Evolutionary conservation across 2,329 filamentous ascomycete species (phyloP).

Genomic region (Trichoderma pleuroti): DNA sequence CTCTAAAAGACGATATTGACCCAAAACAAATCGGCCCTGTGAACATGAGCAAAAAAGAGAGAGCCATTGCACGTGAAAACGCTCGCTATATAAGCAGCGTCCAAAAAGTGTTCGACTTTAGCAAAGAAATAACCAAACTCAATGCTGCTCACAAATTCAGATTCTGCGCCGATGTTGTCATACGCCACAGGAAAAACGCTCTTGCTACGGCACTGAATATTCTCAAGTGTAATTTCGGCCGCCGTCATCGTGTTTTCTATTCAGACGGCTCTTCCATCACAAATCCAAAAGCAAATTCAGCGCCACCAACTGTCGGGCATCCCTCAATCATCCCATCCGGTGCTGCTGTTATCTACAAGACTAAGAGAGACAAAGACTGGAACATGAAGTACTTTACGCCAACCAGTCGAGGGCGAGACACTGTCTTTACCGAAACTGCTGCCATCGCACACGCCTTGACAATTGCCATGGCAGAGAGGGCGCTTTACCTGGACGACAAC

Average conservation of each 20-base stretch:
- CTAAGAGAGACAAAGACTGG: neutral
- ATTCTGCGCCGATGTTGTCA: neutral
- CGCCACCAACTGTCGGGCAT: rapidly evolving
- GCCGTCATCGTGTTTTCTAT: neutral
- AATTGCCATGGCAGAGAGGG: neutral
- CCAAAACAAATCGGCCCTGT: neutral
- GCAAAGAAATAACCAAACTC: neutral
- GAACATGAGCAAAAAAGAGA: neutral
- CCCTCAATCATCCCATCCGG: neutral
- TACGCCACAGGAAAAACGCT: neutral
- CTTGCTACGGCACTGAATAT: neutral
- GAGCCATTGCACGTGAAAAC: neutral
- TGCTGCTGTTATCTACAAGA: neutral
- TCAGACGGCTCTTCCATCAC: neutral
- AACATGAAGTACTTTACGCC: neutral
- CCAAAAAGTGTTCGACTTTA: neutral
- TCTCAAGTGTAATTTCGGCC: neutral
- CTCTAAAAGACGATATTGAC: neutral
- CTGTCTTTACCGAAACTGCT: rapidly evolving
- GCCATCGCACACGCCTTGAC: neutral
- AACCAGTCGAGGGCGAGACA: neutral
- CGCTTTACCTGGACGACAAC: neutral
- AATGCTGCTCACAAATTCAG: neutral
- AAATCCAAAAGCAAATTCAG: neutral
- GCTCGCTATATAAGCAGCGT: rapidly evolving